These are phyloP conservation scores for Petrea volubilis DNA, from an alignment of 257 asterid species.

Conservation along the genomic window DNA sequence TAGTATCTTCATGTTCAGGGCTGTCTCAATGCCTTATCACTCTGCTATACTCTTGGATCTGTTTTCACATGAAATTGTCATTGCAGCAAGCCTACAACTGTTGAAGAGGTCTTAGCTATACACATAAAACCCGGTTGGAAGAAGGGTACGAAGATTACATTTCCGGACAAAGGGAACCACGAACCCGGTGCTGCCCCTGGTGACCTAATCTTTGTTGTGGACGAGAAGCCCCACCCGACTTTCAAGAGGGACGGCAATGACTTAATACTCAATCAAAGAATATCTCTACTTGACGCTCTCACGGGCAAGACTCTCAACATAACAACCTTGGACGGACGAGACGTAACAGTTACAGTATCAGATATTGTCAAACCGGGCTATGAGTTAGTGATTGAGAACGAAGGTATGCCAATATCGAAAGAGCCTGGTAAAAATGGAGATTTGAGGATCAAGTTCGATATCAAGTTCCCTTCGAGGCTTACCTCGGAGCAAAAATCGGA, in stretches of 20 bases:
- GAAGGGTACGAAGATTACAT: constrained; percentile 90
- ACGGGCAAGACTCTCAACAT: constrained; percentile 72
- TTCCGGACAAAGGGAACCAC: constrained; percentile 89
- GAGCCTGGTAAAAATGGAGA: constrained; percentile 81
- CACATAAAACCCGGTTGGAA: constrained; percentile 95
- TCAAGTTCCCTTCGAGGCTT: constrained; percentile 85
- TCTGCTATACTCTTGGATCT: background rate
- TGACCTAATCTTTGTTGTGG: constrained; percentile 77
- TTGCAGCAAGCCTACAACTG: constrained; percentile 72
- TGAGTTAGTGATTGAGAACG: constrained; percentile 65
- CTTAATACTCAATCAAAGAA: constrained; percentile 54
- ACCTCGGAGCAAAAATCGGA: constrained; percentile 77
- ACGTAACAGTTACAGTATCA: constrained; percentile 49
- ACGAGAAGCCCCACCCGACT: constrained; percentile 75
- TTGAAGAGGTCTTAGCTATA: constrained; percentile 87
- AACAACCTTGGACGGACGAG: constrained; percentile 73
- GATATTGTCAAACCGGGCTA: constrained; percentile 82
- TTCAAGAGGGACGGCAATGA: constrained; percentile 88
- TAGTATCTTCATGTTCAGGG: background rate
- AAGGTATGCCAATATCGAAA: constrained; percentile 96
- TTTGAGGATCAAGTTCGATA: constrained; percentile 78
- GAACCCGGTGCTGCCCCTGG: constrained; percentile 74
- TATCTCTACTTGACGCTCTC: constrained; percentile 83
- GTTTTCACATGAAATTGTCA: background rate
- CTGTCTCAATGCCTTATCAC: too few relatives aligned